Conservation (phyloP, 176 grass and related monocot genomes). For the Luzula sylvatica region DNA sequence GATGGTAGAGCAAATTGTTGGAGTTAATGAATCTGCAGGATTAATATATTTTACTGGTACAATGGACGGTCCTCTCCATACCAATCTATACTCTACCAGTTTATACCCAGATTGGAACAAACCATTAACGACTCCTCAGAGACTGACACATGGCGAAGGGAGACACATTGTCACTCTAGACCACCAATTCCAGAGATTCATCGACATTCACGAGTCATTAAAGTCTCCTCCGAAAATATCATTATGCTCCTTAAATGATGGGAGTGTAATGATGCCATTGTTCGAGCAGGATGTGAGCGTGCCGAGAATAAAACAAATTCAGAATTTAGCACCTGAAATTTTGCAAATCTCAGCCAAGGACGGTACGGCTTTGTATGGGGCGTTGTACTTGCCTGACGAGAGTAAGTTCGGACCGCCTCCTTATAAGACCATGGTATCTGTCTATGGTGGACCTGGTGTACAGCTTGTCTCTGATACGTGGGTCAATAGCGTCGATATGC, state of each 20-base stretch:
- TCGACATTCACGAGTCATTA: constrained; percentile 85
- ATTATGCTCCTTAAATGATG: constrained; percentile 77
- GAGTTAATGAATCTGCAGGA: constrained; percentile 78
- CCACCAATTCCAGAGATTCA: constrained; percentile 84
- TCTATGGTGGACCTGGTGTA: constrained; percentile 90
- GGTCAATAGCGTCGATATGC: constrained; percentile 98
- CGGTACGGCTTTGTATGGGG: constrained; percentile 64
- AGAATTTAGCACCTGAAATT: constrained; percentile 68
- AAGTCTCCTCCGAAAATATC: constrained; percentile 68
- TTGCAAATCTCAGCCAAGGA: constrained; percentile 71
- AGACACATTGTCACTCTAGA: constrained; percentile 88
- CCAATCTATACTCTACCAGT: constrained; percentile 69
- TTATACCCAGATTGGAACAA: constrained; percentile 67
- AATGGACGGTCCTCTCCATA: constrained; percentile 76
- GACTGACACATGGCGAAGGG: constrained; percentile 72
- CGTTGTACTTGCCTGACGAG: constrained; percentile 82
- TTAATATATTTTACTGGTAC: constrained; percentile 78
- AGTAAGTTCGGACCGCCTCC: constrained; percentile 87
- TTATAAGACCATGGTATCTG: constrained; percentile 66
- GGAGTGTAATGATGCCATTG: constrained; percentile 76
- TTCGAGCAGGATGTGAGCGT: constrained; percentile 57
- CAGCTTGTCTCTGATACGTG: constrained; percentile 88
- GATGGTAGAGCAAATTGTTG: constrained; percentile 96
- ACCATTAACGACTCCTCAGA: constrained; percentile 62
- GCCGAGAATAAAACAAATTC: constrained; percentile 58